These are phyloP conservation scores for Neoascochyta sp. DNA, from an alignment of 2,329 filamentous ascomycete species.

Conservation along the genomic window DNA sequence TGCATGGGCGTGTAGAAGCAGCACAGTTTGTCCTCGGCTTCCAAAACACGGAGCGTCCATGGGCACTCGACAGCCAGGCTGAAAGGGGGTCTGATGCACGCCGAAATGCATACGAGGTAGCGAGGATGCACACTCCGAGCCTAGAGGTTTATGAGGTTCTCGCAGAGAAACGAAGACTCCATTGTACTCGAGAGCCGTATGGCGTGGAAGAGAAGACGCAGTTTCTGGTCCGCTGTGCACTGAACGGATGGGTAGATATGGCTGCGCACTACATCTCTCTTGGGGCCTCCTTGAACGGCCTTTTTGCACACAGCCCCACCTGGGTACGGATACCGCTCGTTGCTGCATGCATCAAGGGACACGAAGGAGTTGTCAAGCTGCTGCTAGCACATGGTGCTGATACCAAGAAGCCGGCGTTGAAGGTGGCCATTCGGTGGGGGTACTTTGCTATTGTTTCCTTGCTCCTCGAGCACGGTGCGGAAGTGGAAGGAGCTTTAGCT, in stretches of 20 bases:
- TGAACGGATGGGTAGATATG: conserved; percentile 5
- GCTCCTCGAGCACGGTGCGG: background rate
- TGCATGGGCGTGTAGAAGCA: conserved; percentile 1
- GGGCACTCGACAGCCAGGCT: background rate
- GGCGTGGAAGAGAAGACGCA: conserved; percentile 1
- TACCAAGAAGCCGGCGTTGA: background rate
- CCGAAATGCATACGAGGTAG: conserved; percentile 1
- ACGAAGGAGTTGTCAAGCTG: background rate
- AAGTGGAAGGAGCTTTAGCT: background rate
- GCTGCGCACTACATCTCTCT: conserved; percentile 1
- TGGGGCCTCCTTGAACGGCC: conserved; percentile 3
- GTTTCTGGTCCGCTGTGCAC: conserved; percentile 2
- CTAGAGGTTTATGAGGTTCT: conserved; percentile 1
- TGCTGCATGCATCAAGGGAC: background rate
- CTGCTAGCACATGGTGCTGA: background rate
- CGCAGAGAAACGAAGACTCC: conserved; percentile 1
- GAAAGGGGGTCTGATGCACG: background rate
- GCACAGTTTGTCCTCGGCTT: background rate
- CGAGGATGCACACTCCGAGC: conserved; percentile 2
- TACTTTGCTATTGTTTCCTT: background rate
- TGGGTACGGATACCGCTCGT: background rate
- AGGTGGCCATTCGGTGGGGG: background rate
- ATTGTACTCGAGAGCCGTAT: conserved; percentile 1
- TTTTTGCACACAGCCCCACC: background rate
- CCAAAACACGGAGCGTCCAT: background rate